Base-by-base conservation (phyloP, 306 rosid genomes). In the Hippophae gyantsensis region DNA sequence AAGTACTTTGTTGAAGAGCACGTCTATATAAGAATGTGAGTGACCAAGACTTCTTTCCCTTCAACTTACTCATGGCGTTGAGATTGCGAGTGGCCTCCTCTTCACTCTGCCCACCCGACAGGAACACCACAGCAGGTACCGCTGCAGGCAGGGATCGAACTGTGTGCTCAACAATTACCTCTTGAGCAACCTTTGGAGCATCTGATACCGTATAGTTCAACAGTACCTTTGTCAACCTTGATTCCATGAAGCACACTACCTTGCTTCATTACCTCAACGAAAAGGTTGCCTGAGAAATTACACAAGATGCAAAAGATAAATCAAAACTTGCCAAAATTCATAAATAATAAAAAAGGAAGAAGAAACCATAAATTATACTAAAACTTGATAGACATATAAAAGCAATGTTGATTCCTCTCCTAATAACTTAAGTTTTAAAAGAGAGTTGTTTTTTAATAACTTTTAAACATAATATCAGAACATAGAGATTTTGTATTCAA, bases 61-160 rank as follows among this genome's bases (percentile, higher is more conserved):
- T 73, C 38, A 75, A 71, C 56, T 67, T 56, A 80, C 85, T 89
- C 90, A 89, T 89, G 5, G 96, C 94, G 42, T 85, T 77, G 5
- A 89, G 88, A 73, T 89, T 85, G 12, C 71, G 48, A 10, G 90
- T 79, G 8, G 90, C 96, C 69, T 89, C 89, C 70, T 89, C 94
- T 74, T 89, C 95, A 27, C 96, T 85, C 73, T 89, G 96, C n/a
- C 96, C 96, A 0, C 96, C 94, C 4, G 96, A 85, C 64, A 89
- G 69, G 80, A 89, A 89, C 42, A 85, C 89, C 0, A 85, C 75
- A 5, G 89, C 95, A 0, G 95, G 96, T 52, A 89, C 95, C 0
- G 90, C 90, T 0, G 90, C 64, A 0, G 96, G 96, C 13, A 89
- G 64, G 5, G 96, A 80, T 42, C 85, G 72, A 41, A 89, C 84